phyloP scores from a whole-genome alignment of 768 basidiomycete species.

The Kwoniella pini region DNA sequence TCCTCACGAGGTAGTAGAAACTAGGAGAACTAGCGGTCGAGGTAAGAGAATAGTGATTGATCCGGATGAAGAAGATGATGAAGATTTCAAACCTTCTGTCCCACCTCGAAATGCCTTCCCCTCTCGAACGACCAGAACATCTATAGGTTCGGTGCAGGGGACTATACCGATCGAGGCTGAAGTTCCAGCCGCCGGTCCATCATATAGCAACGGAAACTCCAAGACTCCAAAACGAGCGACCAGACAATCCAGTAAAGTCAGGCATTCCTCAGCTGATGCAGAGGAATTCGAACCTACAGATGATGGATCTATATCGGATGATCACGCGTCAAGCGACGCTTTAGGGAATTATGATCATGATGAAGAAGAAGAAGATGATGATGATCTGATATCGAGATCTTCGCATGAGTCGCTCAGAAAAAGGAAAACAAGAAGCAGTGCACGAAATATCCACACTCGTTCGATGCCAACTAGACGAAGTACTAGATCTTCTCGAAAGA shows the following conservation, averaged over 20 bases:
- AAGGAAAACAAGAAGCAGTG: not conserved
- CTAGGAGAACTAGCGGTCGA: conserved; percentile 1
- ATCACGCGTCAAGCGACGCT: conserved; percentile 27
- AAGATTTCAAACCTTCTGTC: not conserved
- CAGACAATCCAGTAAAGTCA: conserved; percentile 8
- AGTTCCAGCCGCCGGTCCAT: conserved; percentile 6
- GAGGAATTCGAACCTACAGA: conserved; percentile 33
- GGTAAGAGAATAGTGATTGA: not conserved
- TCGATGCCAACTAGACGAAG: conserved; percentile 19
- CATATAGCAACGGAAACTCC: conserved; percentile 13
- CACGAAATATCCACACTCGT: not conserved
- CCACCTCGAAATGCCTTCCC: conserved; percentile 37
- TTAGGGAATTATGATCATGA: conserved; percentile 18
- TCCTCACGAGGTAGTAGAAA: not conserved
- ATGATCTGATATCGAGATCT: conserved; percentile 16
- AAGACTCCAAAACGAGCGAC: conserved; percentile 2
- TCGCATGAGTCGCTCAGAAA: not conserved
- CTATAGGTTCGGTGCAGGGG: conserved; percentile 13
- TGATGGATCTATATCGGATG: conserved; percentile 11
- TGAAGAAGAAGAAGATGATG: conserved; percentile 34
- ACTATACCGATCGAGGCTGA: not conserved
- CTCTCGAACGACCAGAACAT: conserved; percentile 17
- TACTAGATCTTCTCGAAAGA: conserved; percentile 16
- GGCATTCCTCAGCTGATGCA: conserved; percentile 39
- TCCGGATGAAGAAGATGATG: conserved; percentile 20